Evolutionary conservation across 2,329 filamentous ascomycete genomes (phyloP), one percentile per base, ranked within the genome.

Genomic region (Fusarium sp.): DNA sequence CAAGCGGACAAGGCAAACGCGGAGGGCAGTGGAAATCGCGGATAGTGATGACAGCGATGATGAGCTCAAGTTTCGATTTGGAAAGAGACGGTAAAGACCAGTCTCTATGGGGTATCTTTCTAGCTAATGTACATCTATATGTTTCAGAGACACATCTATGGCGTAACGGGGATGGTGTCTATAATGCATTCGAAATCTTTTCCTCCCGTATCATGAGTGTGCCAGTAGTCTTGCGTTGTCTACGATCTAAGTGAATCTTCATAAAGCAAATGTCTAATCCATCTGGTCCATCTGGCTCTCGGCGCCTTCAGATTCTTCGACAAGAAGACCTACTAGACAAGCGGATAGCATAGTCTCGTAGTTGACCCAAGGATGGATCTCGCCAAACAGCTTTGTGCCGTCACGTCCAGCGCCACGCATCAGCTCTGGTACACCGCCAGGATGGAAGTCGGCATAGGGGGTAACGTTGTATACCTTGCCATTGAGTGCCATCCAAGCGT

Each of bases 401-500:
- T 92, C 89, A 58, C 84, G 81, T 1, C 84, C 90, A 1, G 90
- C 90, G 34, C 84, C 85, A 33, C 88, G 82, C 78, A 92, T 80
- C 66, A 96, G 79, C 80, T 97, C 92, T 6, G 89, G 88, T 72
- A 91, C 88, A 10, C 93, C 96, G 22, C 96, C 96, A 0, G 96
- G 96, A 78, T 99, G 96, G 77, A 94, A 99, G 2, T 92, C 90
- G 36, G 94, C 78, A 77, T 98, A 99, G 0, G 95, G 94, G 0
- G 91, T 91, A 60, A 99, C 91, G 76, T 98, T 98, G 81, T 98
- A 99, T 28, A 98, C 95, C 75, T 92, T 92, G 2, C 95, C 94
- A 63, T 93, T 91, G 64, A 97, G 91, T 2, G 89, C 92, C 63
- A 92, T 97, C 96, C 96, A 99, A 1, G 94, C 94, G 74, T 97